phyloP scores from a whole-genome alignment of 2,329 filamentous ascomycete genomes.

The Atkinsonella texensis region DNA sequence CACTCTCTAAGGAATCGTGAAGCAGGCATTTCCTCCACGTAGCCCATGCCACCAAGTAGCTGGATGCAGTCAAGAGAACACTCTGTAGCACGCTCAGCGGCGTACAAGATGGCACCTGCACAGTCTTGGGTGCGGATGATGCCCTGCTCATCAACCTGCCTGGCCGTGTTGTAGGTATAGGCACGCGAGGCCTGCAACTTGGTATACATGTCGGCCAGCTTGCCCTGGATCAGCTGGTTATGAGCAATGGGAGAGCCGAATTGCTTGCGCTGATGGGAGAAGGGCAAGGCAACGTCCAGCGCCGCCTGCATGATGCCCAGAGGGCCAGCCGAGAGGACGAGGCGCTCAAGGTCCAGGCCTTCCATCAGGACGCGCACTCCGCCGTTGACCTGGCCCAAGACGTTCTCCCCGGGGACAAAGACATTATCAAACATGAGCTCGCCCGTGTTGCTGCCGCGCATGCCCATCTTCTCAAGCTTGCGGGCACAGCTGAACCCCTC shows the following conservation, averaged over 20 bases:
- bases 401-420: slow-evolving; percentile 72
- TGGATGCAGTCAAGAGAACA: slow-evolving; percentile 81
- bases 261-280: slow-evolving; percentile 78
- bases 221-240: slow-evolving; percentile 87
- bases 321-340: slow-evolving; percentile 84
- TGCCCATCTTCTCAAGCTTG: slow-evolving; percentile 96
- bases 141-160: slow-evolving; percentile 64
- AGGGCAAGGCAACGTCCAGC: slow-evolving; percentile 77
- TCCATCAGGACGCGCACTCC: slow-evolving; percentile 93
- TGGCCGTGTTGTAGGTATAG: slow-evolving; percentile 79
- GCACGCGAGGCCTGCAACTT: slow-evolving; percentile 74
- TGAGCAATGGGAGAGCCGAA: slow-evolving; percentile 79
- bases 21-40: slow-evolving; percentile 88
- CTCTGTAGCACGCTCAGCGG: slow-evolving; percentile 82
- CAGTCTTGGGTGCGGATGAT: slow-evolving; percentile 78
- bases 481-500: slow-evolving; percentile 75
- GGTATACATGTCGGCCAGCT: slow-evolving; percentile 94
- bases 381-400: slow-evolving; percentile 68
- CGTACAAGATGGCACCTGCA: slow-evolving; percentile 86
- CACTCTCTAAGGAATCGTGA: slow-evolving; percentile 67
- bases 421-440: slow-evolving; percentile 86
- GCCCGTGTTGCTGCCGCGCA: slow-evolving; percentile 93
- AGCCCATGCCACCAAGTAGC: slow-evolving; percentile 87
- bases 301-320: slow-evolving; percentile 90
- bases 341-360: slow-evolving; percentile 82